Evolutionary conservation across 1,284 basidiomycete genomes (phyloP), one percentile per base, ranked within the genome.

Genomic region (Clitocybe nebularis): DNA sequence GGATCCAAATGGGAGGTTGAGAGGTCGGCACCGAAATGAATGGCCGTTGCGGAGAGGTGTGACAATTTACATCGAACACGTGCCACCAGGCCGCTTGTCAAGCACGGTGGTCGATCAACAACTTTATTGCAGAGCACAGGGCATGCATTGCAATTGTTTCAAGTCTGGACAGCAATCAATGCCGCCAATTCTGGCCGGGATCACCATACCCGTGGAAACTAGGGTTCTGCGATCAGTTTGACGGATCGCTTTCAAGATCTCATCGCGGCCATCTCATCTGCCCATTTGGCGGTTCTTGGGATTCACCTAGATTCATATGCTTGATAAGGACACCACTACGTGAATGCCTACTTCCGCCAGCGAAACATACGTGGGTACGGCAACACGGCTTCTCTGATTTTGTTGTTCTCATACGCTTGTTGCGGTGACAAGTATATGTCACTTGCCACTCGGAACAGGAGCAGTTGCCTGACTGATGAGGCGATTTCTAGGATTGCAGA

Each of bases 1-100:
- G 34, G 45, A 50, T 55, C 48, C 47, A 49, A 48, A 5, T 45
- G 39, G 26, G 35, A 46, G 46, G 39, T 45, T 41, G 48, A 52
- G 42, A 48, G 47, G 53, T 60, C 65, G 65, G 66, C 57, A 56
- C 66, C 64, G 65, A 67, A 59, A 61, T 59, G 57, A 62, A 63
- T 50, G 41, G 46, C 44, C 43, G 46, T 52, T 39, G 41, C 48
- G 46, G 44, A 50, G 33, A 35, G 36, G 29, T 38, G 44, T 48
- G 47, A 50, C 48, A 22, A 44, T 46, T 38, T 29, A 37, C 29
- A 37, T 42, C 21, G 43, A 50, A 57, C 60, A 61, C 60, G 60
- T 61, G 58, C 50, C n/a, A n/a, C n/a, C n/a, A 48, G 44, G 46
- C 39, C 45, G 36, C 36, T 40, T 44, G 38, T 42, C 47, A 41